phyloP scores from a whole-genome alignment of 352 stramenopile species.

The Phytophthora idaei region DNA sequence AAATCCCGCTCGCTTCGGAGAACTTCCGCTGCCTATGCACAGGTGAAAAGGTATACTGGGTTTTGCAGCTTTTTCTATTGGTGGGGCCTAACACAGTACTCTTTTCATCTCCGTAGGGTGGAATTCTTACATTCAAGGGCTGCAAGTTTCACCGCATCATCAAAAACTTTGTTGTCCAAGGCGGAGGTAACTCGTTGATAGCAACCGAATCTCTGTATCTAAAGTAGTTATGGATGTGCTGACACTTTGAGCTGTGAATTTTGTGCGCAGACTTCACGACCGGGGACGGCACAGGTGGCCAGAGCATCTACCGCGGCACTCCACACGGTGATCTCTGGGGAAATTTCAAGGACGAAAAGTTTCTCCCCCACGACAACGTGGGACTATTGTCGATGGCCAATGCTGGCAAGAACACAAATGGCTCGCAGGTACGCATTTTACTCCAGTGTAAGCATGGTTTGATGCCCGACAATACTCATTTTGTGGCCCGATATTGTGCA shows the following conservation, averaged over 20 bases:
- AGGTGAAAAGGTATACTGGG: slow-evolving; percentile 64
- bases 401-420: slow-evolving; percentile 74
- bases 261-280: slow-evolving; percentile 54
- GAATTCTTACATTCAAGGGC: slow-evolving; percentile 83
- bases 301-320: slow-evolving; percentile 81
- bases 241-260: slow-evolving; percentile 1
- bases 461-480: not conserved
- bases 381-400: slow-evolving; percentile 87
- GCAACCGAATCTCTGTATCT: not conserved
- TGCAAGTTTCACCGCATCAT: slow-evolving; percentile 93
- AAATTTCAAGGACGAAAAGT: slow-evolving; percentile 86
- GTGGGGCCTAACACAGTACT: slow-evolving; percentile 1
- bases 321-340: slow-evolving; percentile 74
- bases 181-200: slow-evolving; percentile 48
- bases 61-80: not conserved
- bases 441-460: not conserved
- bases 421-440: slow-evolving; percentile 58
- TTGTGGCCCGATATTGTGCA: slow-evolving; percentile 21
- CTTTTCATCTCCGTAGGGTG: slow-evolving; percentile 15
- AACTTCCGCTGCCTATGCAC: slow-evolving; percentile 93
- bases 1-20: slow-evolving; percentile 93
- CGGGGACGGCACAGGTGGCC: slow-evolving; percentile 74
- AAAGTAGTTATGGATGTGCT: not conserved
- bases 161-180: slow-evolving; percentile 92
- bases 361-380: slow-evolving; percentile 72